Evolutionary conservation across 768 basidiomycete species (phyloP), one percentile per base, ranked within the genome.

Genomic region (Dacryopinax spathularia): DNA sequence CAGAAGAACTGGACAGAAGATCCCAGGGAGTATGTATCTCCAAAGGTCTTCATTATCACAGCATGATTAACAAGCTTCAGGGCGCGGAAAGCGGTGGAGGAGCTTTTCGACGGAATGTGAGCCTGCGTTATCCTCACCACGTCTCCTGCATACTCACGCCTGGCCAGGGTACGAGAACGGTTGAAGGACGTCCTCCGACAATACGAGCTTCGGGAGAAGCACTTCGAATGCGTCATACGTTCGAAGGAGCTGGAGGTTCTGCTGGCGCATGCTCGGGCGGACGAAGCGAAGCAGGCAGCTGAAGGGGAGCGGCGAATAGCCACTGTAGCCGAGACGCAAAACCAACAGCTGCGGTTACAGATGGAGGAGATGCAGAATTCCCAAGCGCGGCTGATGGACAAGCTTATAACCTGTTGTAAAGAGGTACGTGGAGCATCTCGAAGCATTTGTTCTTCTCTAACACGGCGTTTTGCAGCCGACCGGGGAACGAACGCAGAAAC

Each of bases 221-320:
- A 93, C 77, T 93, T 92, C 69, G 91, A 92, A 75, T 91, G 89
- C 67, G 87, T 93, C 31, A 86, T 93, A 63, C 87, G 91, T 39
- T 92, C 91, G 41, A 93, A 93, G 74, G 91, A 93, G 73, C 81
- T 93, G 25, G 91, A 93, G 71, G 88, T 93, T 16, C 75, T 93
- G 20, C 79, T 93, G 16, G 90, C 91, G 59, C 84, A 89, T 33
- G 91, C 91, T 41, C 85, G 90, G 72, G 86, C 88, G 27, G 89
- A 90, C 10, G 91, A 92, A 70, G 88, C 91, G 72, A 88, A 87
- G 73, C 87, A 90, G 68, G 77, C 91, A 48, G 85, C 85, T 15
- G 87, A 91, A 59, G 81, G 83, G 60, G 88, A 91, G 37, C 67
- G 70, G 37, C 56, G 60, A 73, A 88, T 84, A 72, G 68, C 72